These are phyloP conservation scores for Draba incana DNA, from an alignment of 345 rosid genomes.

Conservation along the genomic window DNA sequence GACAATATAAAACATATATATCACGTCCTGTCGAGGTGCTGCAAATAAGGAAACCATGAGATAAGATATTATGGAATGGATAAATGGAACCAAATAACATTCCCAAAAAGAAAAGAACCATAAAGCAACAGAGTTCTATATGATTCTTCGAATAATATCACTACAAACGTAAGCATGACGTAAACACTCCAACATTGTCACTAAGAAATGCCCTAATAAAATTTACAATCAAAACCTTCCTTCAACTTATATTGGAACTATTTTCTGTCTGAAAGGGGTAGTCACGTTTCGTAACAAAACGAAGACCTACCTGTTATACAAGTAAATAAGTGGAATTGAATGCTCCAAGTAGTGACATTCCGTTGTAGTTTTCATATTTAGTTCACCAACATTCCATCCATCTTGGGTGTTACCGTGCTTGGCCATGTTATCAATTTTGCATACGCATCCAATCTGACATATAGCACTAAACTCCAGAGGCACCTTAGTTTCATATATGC, in stretches of 20 bases:
- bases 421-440: constrained; percentile 77
- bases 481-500: constrained; percentile 84
- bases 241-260: constrained; percentile 16
- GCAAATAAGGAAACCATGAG: constrained; percentile 37
- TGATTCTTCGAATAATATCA: constrained; percentile 10
- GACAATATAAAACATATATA: constrained; percentile 66
- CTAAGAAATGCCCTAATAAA: constrained; percentile 10
- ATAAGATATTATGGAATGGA: not conserved
- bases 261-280: constrained; percentile 5
- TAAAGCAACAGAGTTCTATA: constrained; percentile 15
- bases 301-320: constrained; percentile 74
- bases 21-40: constrained; percentile 83
- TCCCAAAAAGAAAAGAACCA: constrained; percentile 2
- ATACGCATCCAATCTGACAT: constrained; percentile 90
- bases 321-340: constrained; percentile 75
- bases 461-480: constrained; percentile 78
- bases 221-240: not conserved
- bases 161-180: not conserved
- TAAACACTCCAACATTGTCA: constrained; percentile 19
- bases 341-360: constrained; percentile 85
- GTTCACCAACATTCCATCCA: constrained; percentile 78
- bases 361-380: constrained; percentile 89
- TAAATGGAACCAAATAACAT: constrained; percentile 9
- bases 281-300: constrained; percentile 16
- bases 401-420: constrained; percentile 71